phyloP scores from a whole-genome alignment of 2,329 filamentous ascomycete genomes.

The Penicillium sp. region DNA sequence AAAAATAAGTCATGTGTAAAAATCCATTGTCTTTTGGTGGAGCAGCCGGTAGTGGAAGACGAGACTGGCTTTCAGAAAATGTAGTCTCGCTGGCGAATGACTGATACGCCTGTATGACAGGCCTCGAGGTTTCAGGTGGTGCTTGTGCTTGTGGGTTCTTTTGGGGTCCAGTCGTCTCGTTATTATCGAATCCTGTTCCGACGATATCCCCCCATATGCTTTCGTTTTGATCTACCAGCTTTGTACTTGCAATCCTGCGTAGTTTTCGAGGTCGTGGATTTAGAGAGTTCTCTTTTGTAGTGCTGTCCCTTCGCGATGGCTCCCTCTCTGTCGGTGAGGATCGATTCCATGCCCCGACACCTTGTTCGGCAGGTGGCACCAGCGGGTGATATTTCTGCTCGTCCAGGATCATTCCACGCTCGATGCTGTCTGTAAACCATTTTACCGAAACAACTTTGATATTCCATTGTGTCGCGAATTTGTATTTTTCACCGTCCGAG shows the following conservation, averaged over 20 bases:
- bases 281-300: constrained; percentile 45
- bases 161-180: constrained; percentile 25
- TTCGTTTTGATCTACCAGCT: constrained; percentile 74
- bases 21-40: constrained; percentile 50
- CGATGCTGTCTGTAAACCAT: constrained; percentile 81
- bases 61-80: constrained; percentile 29
- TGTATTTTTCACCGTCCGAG: constrained; percentile 85
- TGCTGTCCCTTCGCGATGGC: constrained; percentile 21
- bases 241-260: constrained; percentile 81
- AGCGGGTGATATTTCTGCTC: constrained; percentile 80
- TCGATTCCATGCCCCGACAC: constrained; percentile 72
- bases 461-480: constrained; percentile 78
- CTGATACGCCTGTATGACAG: constrained; percentile 35
- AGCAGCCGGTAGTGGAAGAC: constrained; percentile 16
- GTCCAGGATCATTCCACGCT: constrained; percentile 86
- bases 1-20: constrained; percentile 55
- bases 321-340: constrained; percentile 33
- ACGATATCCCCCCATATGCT: constrained; percentile 91
- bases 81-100: constrained; percentile 43
- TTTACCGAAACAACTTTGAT: constrained; percentile 76
- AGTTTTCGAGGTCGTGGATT: constrained; percentile 74
- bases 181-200: constrained; percentile 44
- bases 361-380: constrained; percentile 68
- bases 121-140: constrained; percentile 13
- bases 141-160: constrained; percentile 27